Base-by-base conservation (phyloP, 2,329 filamentous ascomycete species). In the Mycosphaerelloides madeirae region DNA sequence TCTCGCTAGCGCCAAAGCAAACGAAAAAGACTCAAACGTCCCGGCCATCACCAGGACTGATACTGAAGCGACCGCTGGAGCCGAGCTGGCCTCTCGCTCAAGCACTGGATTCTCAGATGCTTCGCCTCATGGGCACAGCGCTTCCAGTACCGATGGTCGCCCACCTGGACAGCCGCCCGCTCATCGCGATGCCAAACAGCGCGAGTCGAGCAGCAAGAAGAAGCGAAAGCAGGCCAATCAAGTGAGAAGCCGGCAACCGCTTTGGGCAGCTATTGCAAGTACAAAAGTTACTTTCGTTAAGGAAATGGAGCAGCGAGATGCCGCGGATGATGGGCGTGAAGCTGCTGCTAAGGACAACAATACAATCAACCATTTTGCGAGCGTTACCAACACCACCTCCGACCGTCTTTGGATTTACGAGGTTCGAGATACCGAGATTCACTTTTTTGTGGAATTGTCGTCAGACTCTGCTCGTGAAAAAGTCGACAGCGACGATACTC, bases 201-300 rank as follows among this genome's bases (percentile, higher is more conserved):
- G 70, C 67, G 63, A 78, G 70, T 72, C 81, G 62, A 71, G 68
- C 54, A 80, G 77, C 52, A 94, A 93, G 69, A 93, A 88, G 71
- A 85, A 87, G 70, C 81, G 85, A 69, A 91, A 93, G 70, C 88
- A 95, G 69, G 91, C 87, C 62, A 89, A 88, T 46, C 87, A 93
- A 67, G 88, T 95, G 55, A 79, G 90, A 66, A 87, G 88, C 65
- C 83, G 88, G 62, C 90, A 96, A 69, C 90, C 90, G 38, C 79
- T 96, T 54, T 96, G 90, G 90, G 88, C 90, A 53, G 90, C 90
- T 37, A 79, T 96, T 57, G 90, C 90, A 40, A 95, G 88, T 70
- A 95, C 90, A 62, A 96, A 96, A 75, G 90, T 96, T 64, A 91
- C 93, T 58, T 88, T 95, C 69, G 83, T 94, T 62, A 93, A 95